Base-by-base conservation (phyloP, 306 rosid genomes). In the Prunus armeniaca region DNA sequence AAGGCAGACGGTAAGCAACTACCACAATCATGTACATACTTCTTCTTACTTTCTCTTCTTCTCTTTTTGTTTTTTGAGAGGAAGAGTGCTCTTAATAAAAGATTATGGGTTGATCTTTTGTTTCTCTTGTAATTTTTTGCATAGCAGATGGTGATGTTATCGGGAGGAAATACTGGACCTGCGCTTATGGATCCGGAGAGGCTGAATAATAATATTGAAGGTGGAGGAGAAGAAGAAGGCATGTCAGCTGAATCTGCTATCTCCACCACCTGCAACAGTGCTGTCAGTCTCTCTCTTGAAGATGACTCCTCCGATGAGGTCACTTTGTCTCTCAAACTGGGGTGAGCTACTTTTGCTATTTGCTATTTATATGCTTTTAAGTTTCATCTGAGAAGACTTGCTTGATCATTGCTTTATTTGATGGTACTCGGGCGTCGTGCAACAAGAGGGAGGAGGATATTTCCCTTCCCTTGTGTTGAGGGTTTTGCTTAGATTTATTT, bases 231-330 rank as follows among this genome's bases (percentile, higher is more conserved):
- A 61, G 82, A 80, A 84, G 80, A 77, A 43, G 74, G 77, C 6
- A 11, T 74, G 79, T 73, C 56, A 28, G 81, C 85, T 10, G 83
- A 78, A 11, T 84, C 88, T 0, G 83, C 80, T 38, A 65, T 76
- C 77, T 81, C 74, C 14, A 75, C 43, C 58, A 74, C 28, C 78
- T 80, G 76, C 75, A 52, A 60, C 75, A 70, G 30, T 20, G 84
- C 51, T 67, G 9, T 38, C 43, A 38, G 77, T 34, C 79, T 73
- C 73, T 75, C 80, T 12, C 46, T 24, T 2, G 83, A 81, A 19
- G 80, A 75, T 12, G 80, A 76, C 25, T 32, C 76, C 69, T 69
- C 80, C 38, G 25, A 76, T 32, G 79, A 86, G 43, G 9, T 7
- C 43, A 38, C 43, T 19, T 17, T 69, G 2, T 71, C 66, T 51